Conservation (phyloP, 2,329 filamentous ascomycete species). For the Fusarium sp. region DNA sequence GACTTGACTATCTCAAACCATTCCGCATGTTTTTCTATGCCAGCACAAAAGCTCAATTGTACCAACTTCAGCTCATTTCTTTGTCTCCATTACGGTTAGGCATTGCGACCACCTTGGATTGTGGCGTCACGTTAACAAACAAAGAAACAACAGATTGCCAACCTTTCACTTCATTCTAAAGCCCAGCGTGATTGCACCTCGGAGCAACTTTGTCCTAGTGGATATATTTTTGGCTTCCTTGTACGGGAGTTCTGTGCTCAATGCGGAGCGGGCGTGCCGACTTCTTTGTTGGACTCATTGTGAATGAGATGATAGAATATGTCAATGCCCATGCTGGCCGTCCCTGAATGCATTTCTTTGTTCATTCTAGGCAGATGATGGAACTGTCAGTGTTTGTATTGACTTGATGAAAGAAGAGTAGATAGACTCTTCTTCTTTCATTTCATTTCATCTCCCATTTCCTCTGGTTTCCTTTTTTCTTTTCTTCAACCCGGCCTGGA, state of each 20-base stretch:
- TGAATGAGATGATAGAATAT: neutral
- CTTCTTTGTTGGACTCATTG: constrained; percentile 38
- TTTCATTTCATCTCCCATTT: neutral
- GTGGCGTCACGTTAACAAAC: constrained; percentile 32
- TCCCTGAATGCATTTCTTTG: neutral
- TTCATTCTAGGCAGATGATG: constrained; percentile 8
- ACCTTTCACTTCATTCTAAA: neutral
- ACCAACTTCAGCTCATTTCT: neutral
- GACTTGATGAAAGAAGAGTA: neutral
- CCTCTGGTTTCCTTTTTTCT: neutral
- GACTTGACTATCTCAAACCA: neutral
- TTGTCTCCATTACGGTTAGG: neutral
- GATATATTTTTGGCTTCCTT: neutral
- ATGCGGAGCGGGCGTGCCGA: constrained; percentile 3
- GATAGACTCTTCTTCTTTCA: neutral
- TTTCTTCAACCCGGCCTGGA: neutral
- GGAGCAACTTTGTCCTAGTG: neutral
- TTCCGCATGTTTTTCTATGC: neutral
- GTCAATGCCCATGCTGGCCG: constrained; percentile 2
- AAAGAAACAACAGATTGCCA: constrained; percentile 25
- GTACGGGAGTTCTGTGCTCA: neutral
- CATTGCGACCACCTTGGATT: neutral
- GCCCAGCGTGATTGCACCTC: neutral
- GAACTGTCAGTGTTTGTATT: neutral
- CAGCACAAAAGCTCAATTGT: neutral